Evolutionary conservation across 2,329 filamentous ascomycete genomes (phyloP), one percentile per base, ranked within the genome.

Genomic region (Claviceps fusiformis): DNA sequence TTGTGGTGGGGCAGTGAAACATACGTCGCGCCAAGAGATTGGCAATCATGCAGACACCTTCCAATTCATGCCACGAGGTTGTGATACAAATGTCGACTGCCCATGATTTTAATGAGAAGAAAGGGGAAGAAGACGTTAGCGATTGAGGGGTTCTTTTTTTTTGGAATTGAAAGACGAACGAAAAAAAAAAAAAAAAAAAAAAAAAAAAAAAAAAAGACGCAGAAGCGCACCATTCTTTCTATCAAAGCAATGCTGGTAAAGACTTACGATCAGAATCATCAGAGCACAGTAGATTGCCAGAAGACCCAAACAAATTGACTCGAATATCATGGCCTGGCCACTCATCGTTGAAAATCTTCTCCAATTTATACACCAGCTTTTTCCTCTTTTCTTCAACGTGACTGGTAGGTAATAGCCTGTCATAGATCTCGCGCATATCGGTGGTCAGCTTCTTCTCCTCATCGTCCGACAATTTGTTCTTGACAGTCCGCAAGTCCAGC

Each of bases 21-120:
- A 65, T 84, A 96, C 91, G 84, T 69, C 83, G 87, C 52, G 87
- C 85, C 50, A 98, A 77, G 54, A 93, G 81, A 60, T 90, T 86
- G 52, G 93, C 92, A 66, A 98, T 83, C 68, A 87, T 83, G 73
- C 95, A 96, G 63, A 97, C 90, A 57, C 83, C 85, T 68, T 95
- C 90, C 65, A 97, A 73, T 63, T 87, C 86, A 67, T 86, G 93
- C 80, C 87, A 90, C 50, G 87, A 77, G 24, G 93, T 97, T 50
- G 90, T 95, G 66, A 98, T 95, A 74, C 93, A 98, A 55, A 98
- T 92, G 68, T 98, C 93, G 68, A 98, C 92, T 95, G 49, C 19
- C 29, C 17, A 52, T 29, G 27, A 7, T 15, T 11, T 10, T 19
- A 37, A 27, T 27, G 3, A 15, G 19, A 19, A 19, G 11, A 53